These are phyloP conservation scores for Clarireedia hainanense DNA, from an alignment of 2,329 filamentous ascomycete species.

Conservation along the genomic window DNA sequence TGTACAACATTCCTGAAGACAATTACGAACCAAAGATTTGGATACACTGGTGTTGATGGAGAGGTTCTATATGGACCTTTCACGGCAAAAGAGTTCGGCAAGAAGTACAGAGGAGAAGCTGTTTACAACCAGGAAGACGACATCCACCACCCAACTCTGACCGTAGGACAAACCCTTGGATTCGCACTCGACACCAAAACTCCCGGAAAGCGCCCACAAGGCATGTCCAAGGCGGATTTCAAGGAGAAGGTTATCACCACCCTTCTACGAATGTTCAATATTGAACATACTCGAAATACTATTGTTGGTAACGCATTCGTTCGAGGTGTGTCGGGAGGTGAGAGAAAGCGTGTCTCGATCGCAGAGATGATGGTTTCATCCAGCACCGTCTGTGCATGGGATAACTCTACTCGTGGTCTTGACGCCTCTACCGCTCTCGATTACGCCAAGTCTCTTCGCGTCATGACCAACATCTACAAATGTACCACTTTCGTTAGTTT, in stretches of 20 bases:
- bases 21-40: slow-evolving; percentile 60
- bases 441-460: slow-evolving; percentile 60
- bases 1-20: slow-evolving; percentile 73
- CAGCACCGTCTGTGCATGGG: slow-evolving; percentile 67
- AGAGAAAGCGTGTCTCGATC: slow-evolving; percentile 73
- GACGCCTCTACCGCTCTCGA: slow-evolving; percentile 74
- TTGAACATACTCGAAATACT: slow-evolving; percentile 66
- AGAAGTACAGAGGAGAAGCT: slow-evolving; percentile 62
- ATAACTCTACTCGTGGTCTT: slow-evolving; percentile 70
- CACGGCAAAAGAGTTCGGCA: slow-evolving; percentile 56
- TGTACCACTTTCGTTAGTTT: slow-evolving; percentile 61
- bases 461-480: slow-evolving; percentile 70
- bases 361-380: slow-evolving; percentile 70
- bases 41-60: slow-evolving; percentile 59
- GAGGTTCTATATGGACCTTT: slow-evolving; percentile 68
- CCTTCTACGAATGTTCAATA: slow-evolving; percentile 70
- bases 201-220: slow-evolving; percentile 72
- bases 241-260: slow-evolving; percentile 61
- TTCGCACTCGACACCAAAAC: slow-evolving; percentile 76
- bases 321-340: slow-evolving; percentile 70
- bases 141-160: slow-evolving; percentile 64
- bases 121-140: slow-evolving; percentile 75
- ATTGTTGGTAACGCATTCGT: slow-evolving; percentile 61
- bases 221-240: slow-evolving; percentile 53
- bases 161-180: slow-evolving; percentile 68